These are phyloP conservation scores for Furcasterigmium furcatum DNA, from an alignment of 2,329 filamentous ascomycete species.

Conservation along the genomic window DNA sequence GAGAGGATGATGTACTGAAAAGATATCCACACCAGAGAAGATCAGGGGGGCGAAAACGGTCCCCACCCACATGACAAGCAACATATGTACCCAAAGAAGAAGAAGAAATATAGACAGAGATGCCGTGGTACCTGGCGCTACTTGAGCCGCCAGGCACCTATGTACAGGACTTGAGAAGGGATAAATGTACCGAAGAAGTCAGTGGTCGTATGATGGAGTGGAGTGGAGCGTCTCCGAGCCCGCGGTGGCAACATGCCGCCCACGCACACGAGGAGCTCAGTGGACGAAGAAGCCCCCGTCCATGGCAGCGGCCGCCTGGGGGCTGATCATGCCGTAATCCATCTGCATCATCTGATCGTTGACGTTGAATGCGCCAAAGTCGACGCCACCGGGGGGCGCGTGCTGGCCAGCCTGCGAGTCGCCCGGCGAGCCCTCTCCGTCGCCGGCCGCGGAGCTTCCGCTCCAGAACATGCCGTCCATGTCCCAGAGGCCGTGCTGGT, in stretches of 20 bases:
- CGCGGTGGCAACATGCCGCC: not conserved
- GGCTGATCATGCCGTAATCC: constrained; percentile 34
- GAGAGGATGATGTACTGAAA: not conserved
- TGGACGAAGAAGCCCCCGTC: constrained; percentile 41
- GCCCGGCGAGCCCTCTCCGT: constrained; percentile 2
- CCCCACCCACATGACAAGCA: constrained; percentile 2
- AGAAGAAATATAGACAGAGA: not conserved
- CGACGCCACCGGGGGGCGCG: constrained; percentile 6
- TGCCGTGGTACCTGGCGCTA: not conserved
- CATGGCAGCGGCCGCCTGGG: constrained; percentile 26
- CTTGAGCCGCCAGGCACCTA: not conserved
- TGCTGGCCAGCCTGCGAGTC: constrained; percentile 5
- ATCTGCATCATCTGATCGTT: constrained; percentile 30
- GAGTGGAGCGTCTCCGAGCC: not conserved
- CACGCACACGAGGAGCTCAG: constrained; percentile 16
- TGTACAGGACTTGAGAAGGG: not conserved
- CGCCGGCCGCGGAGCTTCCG: constrained; percentile 28
- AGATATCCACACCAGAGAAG: not conserved
- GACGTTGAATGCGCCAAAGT: constrained; percentile 19
- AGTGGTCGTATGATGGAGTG: not conserved
- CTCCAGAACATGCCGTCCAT: constrained; percentile 55
- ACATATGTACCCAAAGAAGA: not conserved
- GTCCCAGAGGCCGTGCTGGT: constrained; percentile 54
- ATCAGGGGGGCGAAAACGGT: not conserved
- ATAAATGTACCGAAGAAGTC: not conserved